Base-by-base conservation (phyloP, 345 rosid species). In the Hevea brasiliensis region DNA sequence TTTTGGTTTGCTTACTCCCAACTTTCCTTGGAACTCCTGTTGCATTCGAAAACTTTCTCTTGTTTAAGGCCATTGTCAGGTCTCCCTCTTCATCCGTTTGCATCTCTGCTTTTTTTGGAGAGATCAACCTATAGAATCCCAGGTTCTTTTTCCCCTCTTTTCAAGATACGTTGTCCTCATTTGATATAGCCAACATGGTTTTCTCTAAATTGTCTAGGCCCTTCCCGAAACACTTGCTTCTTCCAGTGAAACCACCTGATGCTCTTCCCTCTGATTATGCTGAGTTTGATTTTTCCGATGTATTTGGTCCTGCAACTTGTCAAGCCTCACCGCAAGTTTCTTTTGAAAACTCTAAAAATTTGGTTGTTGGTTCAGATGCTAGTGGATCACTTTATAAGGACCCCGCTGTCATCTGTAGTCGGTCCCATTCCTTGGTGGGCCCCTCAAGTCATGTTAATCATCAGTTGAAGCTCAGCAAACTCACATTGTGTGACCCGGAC, bases 371-470 rank as follows among this genome's bases (percentile, higher is more conserved):
- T 7, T 61, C 48, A 20, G 88, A 78, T 48, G 83, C 12, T 10
- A 68, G 41, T 67, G 89, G 80, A 76, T 82, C 84, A 40, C 59
- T 77, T 63, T 90, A 77, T 75, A 85, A 88, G 29, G 89, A 84
- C 72, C 96, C 97, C 21, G 84, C 78, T 74, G 88, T 87, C 75
- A 82, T 93, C 70, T 72, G 83, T 72, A 89, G 67, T 74, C 86
- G 91, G 21, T 93, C 98, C 5, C 98, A 89, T 85, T 91, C 97
- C 44, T 77, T 93, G 79, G 89, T 91, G 71, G 98, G 97, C 32
- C 96, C 98, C 11, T 88, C 93, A 75, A 79, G 93, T 1, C 72
- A 73, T 62, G 82, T 84, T 18, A 75, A 85, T 66, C 88, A 83
- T 67, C 86, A 90, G 24, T 72, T 78, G 77, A 89, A 87, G 79